A percentile compares a stretch with the other conserved stretches of the same genome.
phyloP scores from a whole-genome alignment of 768 basidiomycete species.

The Boletus subparvulus region DNA sequence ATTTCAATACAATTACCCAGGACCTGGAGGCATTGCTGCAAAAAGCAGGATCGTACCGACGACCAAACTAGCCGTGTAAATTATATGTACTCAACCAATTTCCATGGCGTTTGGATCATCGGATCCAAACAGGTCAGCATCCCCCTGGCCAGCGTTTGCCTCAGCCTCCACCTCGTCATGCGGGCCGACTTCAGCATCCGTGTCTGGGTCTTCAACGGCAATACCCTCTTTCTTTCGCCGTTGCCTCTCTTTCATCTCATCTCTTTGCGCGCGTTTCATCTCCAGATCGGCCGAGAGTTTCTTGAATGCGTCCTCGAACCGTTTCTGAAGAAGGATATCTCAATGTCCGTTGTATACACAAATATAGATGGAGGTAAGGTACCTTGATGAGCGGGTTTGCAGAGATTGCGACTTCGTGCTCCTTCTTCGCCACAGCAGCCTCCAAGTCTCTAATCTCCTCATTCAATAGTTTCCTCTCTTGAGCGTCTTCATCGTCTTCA shows the following conservation, averaged over 20 bases:
- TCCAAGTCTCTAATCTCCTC: constrained; percentile 91
- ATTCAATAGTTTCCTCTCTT: constrained; percentile 75
- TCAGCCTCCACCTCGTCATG: constrained; percentile 37
- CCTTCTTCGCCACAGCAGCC: constrained; percentile 84
- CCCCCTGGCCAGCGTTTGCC: constrained; percentile 20
- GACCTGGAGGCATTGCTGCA: neutral
- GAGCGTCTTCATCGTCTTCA: constrained; percentile 78
- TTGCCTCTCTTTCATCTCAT: constrained; percentile 76
- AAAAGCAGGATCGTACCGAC: neutral
- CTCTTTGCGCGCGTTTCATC: constrained; percentile 76
- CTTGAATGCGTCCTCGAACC: constrained; percentile 89
- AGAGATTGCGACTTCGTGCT: constrained; percentile 76
- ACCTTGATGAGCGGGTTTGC: constrained; percentile 88
- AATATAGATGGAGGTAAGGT: neutral
- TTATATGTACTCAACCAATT: constrained; percentile 21
- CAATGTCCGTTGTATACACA: neutral
- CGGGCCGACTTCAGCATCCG: constrained; percentile 38
- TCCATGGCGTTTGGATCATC: constrained; percentile 42
- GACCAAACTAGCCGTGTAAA: neutral
- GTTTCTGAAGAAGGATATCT: constrained; percentile 53
- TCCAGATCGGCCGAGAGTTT: constrained; percentile 86
- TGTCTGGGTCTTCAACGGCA: constrained; percentile 37
- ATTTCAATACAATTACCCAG: neutral
- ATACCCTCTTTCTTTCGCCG: constrained; percentile 71
- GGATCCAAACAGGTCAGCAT: constrained; percentile 47